Conservation (phyloP, 306 rosid genomes). For the Canavalia gladiata region DNA sequence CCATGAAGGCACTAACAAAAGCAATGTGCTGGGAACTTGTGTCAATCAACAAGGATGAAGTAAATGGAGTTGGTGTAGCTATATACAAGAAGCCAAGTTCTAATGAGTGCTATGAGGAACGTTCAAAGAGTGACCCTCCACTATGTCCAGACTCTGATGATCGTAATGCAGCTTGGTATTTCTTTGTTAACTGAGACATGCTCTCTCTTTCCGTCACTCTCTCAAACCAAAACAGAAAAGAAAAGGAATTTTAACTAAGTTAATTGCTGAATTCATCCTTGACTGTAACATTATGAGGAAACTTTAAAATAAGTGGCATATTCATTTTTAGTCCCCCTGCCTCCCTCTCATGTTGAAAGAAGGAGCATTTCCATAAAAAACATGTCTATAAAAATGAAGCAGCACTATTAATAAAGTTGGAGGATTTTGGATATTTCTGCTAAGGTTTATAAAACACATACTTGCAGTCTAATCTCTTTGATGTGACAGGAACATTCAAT, state of each 20-base stretch:
- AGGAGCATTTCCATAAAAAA: neutral
- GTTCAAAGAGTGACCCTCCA: conserved; percentile 76
- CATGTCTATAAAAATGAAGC: conserved; percentile 8
- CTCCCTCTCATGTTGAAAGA: neutral
- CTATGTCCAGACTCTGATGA: conserved; percentile 80
- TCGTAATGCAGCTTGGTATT: conserved; percentile 92
- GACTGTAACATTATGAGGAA: neutral
- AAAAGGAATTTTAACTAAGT: neutral
- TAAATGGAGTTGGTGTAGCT: conserved; percentile 89
- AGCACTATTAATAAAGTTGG: conserved; percentile 16
- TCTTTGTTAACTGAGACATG: conserved; percentile 26
- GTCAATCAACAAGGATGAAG: conserved; percentile 75
- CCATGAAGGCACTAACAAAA: conserved; percentile 82
- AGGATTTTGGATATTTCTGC: conserved; percentile 31
- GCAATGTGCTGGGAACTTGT: conserved; percentile 91
- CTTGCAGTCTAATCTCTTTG: conserved; percentile 44
- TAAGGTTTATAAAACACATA: conserved; percentile 16
- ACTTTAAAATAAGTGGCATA: conserved; percentile 1
- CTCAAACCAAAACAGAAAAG: neutral
- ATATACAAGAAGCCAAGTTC: conserved; percentile 78
- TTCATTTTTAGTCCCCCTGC: neutral
- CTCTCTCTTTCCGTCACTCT: neutral
- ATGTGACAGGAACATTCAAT: conserved; percentile 75
- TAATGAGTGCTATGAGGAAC: conserved; percentile 89
- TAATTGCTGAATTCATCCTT: conserved; percentile 35